These are phyloP conservation scores for Aspergillus carlsbadensis DNA, from an alignment of 495 filamentous ascomycete genomes.

Conservation along the genomic window DNA sequence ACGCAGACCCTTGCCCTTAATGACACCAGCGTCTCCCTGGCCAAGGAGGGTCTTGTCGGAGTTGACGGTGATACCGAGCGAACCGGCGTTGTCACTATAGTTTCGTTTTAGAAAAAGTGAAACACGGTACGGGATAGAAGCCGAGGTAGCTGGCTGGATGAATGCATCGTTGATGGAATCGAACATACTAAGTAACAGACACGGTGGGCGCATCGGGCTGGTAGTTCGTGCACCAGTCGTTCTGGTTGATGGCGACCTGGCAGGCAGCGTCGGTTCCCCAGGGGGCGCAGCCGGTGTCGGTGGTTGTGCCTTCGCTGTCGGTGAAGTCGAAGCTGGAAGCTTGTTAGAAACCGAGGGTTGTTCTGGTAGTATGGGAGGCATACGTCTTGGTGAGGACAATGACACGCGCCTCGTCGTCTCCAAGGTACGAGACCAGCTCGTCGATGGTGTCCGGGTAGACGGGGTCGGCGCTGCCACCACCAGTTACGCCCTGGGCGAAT, in stretches of 20 bases:
- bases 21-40: slow-evolving; percentile 34
- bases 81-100: slow-evolving; percentile 39
- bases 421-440: slow-evolving; percentile 46
- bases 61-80: slow-evolving; percentile 42
- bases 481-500: slow-evolving; percentile 42
- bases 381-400: slow-evolving; percentile 38
- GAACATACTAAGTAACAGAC: slow-evolving; percentile 40
- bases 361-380: neutral
- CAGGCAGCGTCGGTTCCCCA: slow-evolving; percentile 43
- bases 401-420: slow-evolving; percentile 35
- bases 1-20: slow-evolving; percentile 46
- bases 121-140: neutral
- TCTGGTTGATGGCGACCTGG: slow-evolving; percentile 54
- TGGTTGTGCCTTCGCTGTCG: slow-evolving; percentile 41
- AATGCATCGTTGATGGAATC: too few species aligned
- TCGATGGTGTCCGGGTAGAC: slow-evolving; percentile 39
- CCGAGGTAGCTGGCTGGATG: too few species aligned
- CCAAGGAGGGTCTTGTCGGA: slow-evolving; percentile 49
- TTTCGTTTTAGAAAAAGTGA: neutral
- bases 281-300: slow-evolving; percentile 44
- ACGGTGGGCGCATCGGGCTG: slow-evolving; percentile 32
- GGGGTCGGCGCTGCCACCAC: slow-evolving; percentile 36
- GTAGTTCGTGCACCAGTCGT: slow-evolving; percentile 48
- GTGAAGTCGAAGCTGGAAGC: slow-evolving; percentile 38
- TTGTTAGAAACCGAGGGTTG: neutral